Evolutionary conservation across 768 basidiomycete species (phyloP).

Genomic region (Serendipita sp.): DNA sequence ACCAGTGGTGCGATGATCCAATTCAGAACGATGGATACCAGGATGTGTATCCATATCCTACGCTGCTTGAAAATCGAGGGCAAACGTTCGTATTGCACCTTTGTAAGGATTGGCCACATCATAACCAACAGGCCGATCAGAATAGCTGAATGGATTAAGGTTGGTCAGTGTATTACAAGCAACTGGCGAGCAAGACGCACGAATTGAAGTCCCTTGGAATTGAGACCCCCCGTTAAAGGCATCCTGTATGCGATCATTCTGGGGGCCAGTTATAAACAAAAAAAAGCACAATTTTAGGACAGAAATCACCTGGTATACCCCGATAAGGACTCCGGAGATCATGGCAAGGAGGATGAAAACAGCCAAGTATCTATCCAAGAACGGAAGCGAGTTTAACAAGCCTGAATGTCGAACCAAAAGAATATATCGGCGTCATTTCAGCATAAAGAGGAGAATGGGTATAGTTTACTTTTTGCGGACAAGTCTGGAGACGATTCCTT

Average conservation of each 20-base stretch:
- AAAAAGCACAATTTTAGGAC: too few relatives aligned
- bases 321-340: constrained; percentile 62
- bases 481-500: neutral
- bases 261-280: neutral
- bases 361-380: constrained; percentile 46
- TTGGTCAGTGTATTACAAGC: neutral
- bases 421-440: neutral
- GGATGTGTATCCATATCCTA: constrained; percentile 49
- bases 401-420: neutral
- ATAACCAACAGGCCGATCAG: constrained; percentile 69
- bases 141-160: constrained; percentile 34
- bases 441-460: neutral
- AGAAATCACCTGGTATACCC: constrained; percentile 29
- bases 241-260: constrained; percentile 36
- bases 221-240: constrained; percentile 43
- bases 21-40: constrained; percentile 51
- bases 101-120: constrained; percentile 63
- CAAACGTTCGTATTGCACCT: constrained; percentile 55
- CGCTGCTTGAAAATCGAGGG: constrained; percentile 37
- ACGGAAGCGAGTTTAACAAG: constrained; percentile 23
- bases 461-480: too few relatives aligned
- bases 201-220: constrained; percentile 58
- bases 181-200: constrained; percentile 28
- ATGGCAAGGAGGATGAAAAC: constrained; percentile 53
- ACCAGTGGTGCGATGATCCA: constrained; percentile 70